Conservation (phyloP, 805 yeast genomes). For the Candida rishiriensis region DNA sequence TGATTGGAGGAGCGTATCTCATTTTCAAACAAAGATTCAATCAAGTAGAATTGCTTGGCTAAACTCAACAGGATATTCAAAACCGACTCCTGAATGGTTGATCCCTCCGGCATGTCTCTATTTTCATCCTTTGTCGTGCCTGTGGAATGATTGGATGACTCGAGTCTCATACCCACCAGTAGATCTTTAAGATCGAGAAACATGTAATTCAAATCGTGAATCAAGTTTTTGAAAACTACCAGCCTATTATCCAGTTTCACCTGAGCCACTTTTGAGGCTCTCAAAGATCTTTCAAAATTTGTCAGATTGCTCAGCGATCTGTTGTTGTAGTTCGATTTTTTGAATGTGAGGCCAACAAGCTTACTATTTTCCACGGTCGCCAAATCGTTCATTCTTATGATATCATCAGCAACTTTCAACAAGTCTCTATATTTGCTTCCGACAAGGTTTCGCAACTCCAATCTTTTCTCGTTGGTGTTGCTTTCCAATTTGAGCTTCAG, state of each 20-base stretch:
- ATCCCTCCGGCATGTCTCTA: background rate
- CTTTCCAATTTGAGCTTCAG: conserved; percentile 16
- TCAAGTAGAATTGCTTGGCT: conserved; percentile 23
- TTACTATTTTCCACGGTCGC: conserved; percentile 21
- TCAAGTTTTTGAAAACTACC: conserved; percentile 20
- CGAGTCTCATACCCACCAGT: conserved; percentile 4
- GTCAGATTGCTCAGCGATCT: conserved; percentile 18
- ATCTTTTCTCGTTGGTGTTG: conserved; percentile 19
- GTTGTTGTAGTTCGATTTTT: conserved; percentile 25
- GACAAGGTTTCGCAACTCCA: conserved; percentile 28
- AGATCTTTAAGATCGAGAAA: conserved; percentile 13
- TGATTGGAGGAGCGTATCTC: conserved; percentile 8
- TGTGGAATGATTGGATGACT: conserved; percentile 1
- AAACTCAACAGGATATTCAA: conserved; percentile 18
- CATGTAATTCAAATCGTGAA: conserved; percentile 23
- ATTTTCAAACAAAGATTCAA: conserved; percentile 17
- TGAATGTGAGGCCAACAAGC: conserved; percentile 25
- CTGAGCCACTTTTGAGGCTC: conserved; percentile 2
- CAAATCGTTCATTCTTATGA: conserved; percentile 30
- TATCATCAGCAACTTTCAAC: conserved; percentile 33
- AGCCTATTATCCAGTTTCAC: conserved; percentile 14
- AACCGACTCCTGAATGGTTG: conserved; percentile 10
- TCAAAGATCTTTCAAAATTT: conserved; percentile 12
- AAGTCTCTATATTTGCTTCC: conserved; percentile 33
- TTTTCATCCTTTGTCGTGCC: background rate